Evolutionary conservation across 129 eudicot species (phyloP), one percentile per base, ranked within the genome.

Genomic region (Tagetes erecta): DNA sequence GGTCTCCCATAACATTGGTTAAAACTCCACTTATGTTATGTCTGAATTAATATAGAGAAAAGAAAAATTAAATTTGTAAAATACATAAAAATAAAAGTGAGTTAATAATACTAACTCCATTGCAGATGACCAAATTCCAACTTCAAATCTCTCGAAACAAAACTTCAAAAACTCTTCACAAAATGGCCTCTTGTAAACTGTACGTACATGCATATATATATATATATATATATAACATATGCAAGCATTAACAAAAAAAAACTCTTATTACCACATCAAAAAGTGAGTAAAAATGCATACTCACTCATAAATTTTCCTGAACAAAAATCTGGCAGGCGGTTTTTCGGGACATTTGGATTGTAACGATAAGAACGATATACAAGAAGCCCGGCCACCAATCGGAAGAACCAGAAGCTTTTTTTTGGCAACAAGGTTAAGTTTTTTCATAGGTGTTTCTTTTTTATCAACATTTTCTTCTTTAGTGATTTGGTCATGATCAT

Each of bases 111-210:
- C 89, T 80, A 55, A 84, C 88, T 86, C 89, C 71, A 3, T 76
- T 1, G 89, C 91, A 39, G 89, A 72, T 58, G 89, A 84, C 96
- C 92, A 86, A 8, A 89, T 4, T 30, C 85, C 89, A 45, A 89
- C 89, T 71, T 84, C 81, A 78, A 86, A 89, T 83, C 92, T 78
- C 35, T 89, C 83, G 49, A 86, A 80, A 79, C 92, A 86, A 63
- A 86, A 89, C 84, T 78, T 79, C 68, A 89, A 27, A 65, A 89
- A 89, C 50, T 66, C 84, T 36, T 86, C 69, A 30, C 74, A 62
- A 37, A 55, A 86, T 9, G 92, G 87, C 82, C 96, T 86, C 73
- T 77, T 84, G 75, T 77, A 86, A 51, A 89, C 96, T 87, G 70
- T 14, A 0, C 35, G 53, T 52, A 52, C 1, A 51, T n/a, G 6